Evolutionary conservation across 495 filamentous ascomycete species (phyloP).

Genomic region (Hypoxylon trugodes): DNA sequence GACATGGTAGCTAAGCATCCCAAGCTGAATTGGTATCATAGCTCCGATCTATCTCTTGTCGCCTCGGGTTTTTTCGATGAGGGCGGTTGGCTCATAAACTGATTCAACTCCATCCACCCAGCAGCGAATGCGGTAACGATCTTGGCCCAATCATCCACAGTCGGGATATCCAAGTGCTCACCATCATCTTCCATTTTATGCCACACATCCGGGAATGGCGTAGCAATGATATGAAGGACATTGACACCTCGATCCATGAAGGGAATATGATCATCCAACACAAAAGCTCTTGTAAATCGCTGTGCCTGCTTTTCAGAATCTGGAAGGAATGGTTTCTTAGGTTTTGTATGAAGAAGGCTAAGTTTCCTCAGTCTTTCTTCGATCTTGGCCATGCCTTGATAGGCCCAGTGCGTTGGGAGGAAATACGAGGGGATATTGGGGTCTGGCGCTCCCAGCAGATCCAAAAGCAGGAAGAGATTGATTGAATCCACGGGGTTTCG

Average conservation of each 20-base stretch:
- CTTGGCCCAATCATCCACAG: constrained; percentile 83
- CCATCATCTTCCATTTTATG: constrained; percentile 83
- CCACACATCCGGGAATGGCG: constrained; percentile 81
- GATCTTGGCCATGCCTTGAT: constrained; percentile 70
- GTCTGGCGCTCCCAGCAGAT: constrained; percentile 75
- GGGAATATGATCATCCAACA: constrained; percentile 84
- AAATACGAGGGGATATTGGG: constrained; percentile 83
- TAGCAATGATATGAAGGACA: constrained; percentile 83
- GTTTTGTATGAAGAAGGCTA: constrained; percentile 47
- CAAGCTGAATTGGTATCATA: constrained; percentile 6
- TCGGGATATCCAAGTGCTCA: constrained; percentile 78
- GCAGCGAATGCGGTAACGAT: constrained; percentile 80
- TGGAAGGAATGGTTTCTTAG: constrained; percentile 51
- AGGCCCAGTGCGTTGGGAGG: constrained; percentile 89
- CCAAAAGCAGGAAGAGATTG: constrained; percentile 83
- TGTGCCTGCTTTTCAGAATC: constrained; percentile 62
- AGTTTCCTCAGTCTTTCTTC: constrained; percentile 72
- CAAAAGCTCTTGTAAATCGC: constrained; percentile 52
- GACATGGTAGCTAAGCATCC: not conserved
- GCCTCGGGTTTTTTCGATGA: constrained; percentile 23
- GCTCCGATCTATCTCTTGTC: constrained; percentile 23
- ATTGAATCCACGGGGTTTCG: constrained; percentile 77
- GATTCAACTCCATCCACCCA: constrained; percentile 76
- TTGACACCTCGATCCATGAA: constrained; percentile 83
- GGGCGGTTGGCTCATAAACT: constrained; percentile 24